Evolutionary conservation across 805 yeast species (phyloP), one percentile per base, ranked within the genome.

Genomic region (Kazachstania psychrophila): DNA sequence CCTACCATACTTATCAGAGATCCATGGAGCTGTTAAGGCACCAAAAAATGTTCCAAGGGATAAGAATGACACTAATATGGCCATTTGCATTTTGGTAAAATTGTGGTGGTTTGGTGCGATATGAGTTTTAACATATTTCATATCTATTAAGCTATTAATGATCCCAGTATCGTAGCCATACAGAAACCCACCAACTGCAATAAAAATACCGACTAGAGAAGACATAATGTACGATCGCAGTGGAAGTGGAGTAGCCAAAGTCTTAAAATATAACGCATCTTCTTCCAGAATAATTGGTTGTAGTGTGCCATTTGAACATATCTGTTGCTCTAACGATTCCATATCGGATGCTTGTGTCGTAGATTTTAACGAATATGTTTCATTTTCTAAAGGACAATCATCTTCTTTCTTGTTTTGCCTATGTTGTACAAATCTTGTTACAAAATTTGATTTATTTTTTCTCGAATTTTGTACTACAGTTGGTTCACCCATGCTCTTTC

Each of bases 161-260:
- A 84, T 62, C 1, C 95, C 96, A 0, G 95, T 86, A 57, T 86
- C 95, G 54, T 83, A 87, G 1, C 95, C 95, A 54, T 79, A 86
- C 28, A 86, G 64, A 53, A 86, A 82, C 0, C 95, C 96, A 23
- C 96, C 96, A 12, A 82, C 72, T 11, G 95, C 94, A 6, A 92
- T 89, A 42, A 86, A 78, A 15, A 74, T 51, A 40, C 94, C 95
- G 3, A 86, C 88, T 7, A 72, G 62, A 27, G 80, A 58, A 4
- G 94, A 84, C 71, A 79, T 75, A 30, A 69, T 59, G 2, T 77
- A 67, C 0, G 86, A 75, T 45, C 64, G 69, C 2, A 48, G 46
- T 34, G 56, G 62, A 0, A 71, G 52, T 2, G 61, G 58, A 29
- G 49, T 42, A n/a, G 46, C 35, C 15, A 55, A 42, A 6, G 19